Base-by-base conservation (phyloP, 2,329 filamentous ascomycete species). In the Fusarium tricinctum region DNA sequence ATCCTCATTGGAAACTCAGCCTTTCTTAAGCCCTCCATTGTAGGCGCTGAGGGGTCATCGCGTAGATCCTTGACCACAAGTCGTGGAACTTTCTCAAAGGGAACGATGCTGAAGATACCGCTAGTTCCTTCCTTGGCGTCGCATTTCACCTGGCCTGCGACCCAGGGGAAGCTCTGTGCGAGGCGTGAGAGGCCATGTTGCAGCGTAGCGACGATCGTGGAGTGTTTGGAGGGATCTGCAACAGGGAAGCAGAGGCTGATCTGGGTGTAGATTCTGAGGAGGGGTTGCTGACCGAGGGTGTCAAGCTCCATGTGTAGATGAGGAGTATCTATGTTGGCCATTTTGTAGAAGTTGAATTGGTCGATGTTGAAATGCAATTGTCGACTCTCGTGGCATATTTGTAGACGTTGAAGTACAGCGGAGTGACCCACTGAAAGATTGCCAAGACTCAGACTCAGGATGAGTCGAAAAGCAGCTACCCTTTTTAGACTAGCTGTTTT, bases 191-290 rank as follows among this genome's bases (percentile, higher is more conserved):
- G 77, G 23, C 82, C 83, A 0, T 46, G 58, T 1, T 68, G 68
- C 6, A 85, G 48, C 1, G 68, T 79, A 2, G 59, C 39, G 45
- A 79, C 56, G 44, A 82, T 74, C 26, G 57, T 23, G 10, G 68
- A 62, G 22, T 73, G 71, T 3, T 43, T 56, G 19, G 63, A 66
- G 2, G 71, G n/a, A 32, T 75, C 68, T 2, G 69, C 6, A 10
- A 80, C 17, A 0, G 75, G 56, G 68, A 80, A 86, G 58, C 77
- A 77, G 30, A 83, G 73, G 39, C 76, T 78, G 39, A 86, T 74
- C 49, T 81, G 83, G 0, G 83, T 86, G 65, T 85, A 86, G 13
- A 85, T 78, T 13, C 73, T 71, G 33, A 84, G 76, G 8, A 74
- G 64, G 9, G 81, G 77, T 52, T 79, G 75, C 49, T 84, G 79